Conservation (phyloP, 192 early-diverging fungal genomes). For the Entrophospora sp. region DNA sequence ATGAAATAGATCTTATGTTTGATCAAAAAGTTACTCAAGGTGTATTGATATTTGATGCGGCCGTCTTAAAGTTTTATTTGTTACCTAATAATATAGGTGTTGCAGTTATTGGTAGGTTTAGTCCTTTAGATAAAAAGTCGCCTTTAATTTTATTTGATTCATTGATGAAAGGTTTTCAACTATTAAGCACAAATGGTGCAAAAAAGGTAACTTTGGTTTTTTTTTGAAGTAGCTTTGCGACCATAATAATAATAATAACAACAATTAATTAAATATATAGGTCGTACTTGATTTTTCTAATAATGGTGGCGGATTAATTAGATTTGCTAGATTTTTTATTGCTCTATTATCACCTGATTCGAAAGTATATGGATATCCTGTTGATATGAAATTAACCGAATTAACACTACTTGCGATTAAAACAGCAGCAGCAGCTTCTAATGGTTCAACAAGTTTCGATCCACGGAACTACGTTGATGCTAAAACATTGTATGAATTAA, state of each 20-base stretch:
- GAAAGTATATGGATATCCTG: neutral
- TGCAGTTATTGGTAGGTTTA: neutral
- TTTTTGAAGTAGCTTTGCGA: neutral
- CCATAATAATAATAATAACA: neutral
- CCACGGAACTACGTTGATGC: neutral
- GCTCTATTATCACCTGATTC: neutral
- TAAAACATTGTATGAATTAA: neutral
- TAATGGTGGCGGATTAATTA: neutral
- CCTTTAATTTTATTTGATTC: neutral
- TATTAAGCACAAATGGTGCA: neutral
- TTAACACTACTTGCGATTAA: neutral
- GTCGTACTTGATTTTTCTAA: neutral
- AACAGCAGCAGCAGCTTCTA: neutral
- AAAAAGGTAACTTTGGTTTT: constrained; percentile 3
- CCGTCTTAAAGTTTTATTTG: no score
- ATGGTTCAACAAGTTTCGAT: neutral
- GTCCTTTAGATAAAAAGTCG: no score
- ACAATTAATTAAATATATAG: neutral
- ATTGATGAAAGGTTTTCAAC: neutral
- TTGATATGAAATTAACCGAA: neutral
- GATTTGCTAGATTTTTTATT: neutral
- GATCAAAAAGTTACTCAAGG: no score
- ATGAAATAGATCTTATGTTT: no score
- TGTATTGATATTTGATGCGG: no score
- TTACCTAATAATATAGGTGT: neutral